These are phyloP conservation scores for Talaromyces funiculosus DNA, from an alignment of 2,329 filamentous ascomycete species.

Conservation along the genomic window DNA sequence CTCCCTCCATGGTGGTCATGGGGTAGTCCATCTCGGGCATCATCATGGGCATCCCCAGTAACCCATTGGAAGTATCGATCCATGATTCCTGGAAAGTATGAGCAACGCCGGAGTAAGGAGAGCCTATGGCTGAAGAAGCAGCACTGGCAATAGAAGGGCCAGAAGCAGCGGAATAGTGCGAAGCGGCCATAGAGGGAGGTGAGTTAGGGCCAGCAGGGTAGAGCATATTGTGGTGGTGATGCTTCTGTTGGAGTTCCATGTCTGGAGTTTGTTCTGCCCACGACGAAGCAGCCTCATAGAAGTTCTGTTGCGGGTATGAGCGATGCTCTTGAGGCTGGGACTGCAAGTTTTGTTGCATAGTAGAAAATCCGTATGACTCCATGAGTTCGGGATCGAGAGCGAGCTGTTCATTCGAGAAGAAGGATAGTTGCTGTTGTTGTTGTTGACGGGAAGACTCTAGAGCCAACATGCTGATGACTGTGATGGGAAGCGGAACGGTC, in stretches of 20 bases:
- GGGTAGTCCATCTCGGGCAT: conserved; percentile 53
- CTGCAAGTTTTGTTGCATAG: conserved; percentile 21
- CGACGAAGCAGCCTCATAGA: conserved; percentile 22
- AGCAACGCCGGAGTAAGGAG: conserved; percentile 58
- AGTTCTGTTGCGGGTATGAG: conserved; percentile 22
- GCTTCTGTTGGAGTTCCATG: conserved; percentile 18
- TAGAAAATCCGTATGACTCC: conserved; percentile 27
- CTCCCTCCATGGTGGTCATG: conserved; percentile 41
- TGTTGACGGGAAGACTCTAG: conserved; percentile 28
- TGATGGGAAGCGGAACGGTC: not conserved
- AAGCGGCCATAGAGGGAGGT: conserved; percentile 29
- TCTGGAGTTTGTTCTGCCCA: conserved; percentile 24
- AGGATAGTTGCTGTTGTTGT: conserved; percentile 26
- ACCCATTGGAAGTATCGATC: conserved; percentile 47
- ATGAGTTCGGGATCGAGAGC: conserved; percentile 29
- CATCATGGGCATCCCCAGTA: conserved; percentile 54
- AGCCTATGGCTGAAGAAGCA: conserved; percentile 62
- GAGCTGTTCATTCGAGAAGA: conserved; percentile 24
- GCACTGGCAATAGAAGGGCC: conserved; percentile 53
- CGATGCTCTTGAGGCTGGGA: conserved; percentile 19
- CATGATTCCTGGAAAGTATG: conserved; percentile 57
- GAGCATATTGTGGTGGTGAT: conserved; percentile 14
- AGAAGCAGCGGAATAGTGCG: conserved; percentile 43
- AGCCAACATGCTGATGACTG: conserved; percentile 25
- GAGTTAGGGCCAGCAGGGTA: conserved; percentile 26